Conservation (phyloP, 257 asterid species). For the Solanum gandarillasii region DNA sequence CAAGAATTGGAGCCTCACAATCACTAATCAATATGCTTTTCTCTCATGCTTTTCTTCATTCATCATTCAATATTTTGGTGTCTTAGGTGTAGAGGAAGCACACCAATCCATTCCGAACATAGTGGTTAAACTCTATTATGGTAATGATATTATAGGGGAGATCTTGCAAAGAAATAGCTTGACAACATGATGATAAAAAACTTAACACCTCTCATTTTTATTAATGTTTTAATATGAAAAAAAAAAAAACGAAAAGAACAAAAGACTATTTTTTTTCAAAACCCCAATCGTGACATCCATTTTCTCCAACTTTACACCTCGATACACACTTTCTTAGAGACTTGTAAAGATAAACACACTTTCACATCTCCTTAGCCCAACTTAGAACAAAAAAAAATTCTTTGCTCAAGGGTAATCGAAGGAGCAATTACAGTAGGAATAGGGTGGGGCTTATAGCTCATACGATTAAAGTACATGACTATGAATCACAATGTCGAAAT, state of each 20-base stretch:
- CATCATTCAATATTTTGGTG: no score
- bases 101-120: not conserved
- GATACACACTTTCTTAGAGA: no score
- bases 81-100: not conserved
- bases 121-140: not conserved
- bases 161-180: not conserved
- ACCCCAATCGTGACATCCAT: not conserved
- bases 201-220: not conserved
- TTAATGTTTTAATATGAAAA: not conserved
- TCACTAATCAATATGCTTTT: not conserved
- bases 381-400: no score
- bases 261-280: not conserved
- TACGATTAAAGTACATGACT: accelerated
- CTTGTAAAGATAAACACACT: not conserved
- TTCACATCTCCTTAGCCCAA: no score
- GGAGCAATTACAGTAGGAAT: accelerated
- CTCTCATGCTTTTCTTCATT: no score
- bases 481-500: accelerated
- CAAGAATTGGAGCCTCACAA: not conserved
- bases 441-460: accelerated
- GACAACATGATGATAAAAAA: not conserved
- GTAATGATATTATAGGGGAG: no score
- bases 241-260: accelerated
- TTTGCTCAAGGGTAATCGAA: accelerated
- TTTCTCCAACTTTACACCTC: not conserved